phyloP scores from a whole-genome alignment of 331 rosid genomes.

The Ulmus americana region DNA sequence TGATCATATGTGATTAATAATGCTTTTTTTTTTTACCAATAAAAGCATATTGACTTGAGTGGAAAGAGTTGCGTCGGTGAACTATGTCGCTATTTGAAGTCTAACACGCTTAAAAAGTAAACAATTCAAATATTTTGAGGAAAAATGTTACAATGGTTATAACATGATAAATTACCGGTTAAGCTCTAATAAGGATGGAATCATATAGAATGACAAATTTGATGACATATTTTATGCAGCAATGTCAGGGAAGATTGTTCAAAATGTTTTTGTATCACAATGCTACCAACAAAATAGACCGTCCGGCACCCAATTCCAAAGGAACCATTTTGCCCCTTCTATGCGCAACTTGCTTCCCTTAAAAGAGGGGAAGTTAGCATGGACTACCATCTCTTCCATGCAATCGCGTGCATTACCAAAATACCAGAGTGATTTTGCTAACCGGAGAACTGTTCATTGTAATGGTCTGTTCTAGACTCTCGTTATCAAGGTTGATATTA shows the following conservation, averaged over 20 bases:
- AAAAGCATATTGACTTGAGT: background rate
- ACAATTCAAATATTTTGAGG: background rate
- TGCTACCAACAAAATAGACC: slow-evolving; percentile 61
- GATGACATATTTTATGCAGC: slow-evolving; percentile 74
- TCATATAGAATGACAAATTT: slow-evolving; percentile 54
- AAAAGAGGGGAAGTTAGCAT: slow-evolving; percentile 77
- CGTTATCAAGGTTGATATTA: slow-evolving; percentile 44
- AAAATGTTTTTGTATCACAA: slow-evolving; percentile 74
- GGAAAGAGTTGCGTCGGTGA: background rate
- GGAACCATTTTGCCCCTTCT: slow-evolving; percentile 71
- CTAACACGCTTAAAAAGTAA: background rate
- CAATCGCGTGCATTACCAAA: slow-evolving; percentile 57
- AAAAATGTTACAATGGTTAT: background rate
- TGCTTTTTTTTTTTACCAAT: background rate
- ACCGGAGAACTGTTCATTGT: slow-evolving; percentile 59
- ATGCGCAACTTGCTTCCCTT: slow-evolving; percentile 59
- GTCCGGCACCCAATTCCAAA: slow-evolving; percentile 43
- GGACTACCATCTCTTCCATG: slow-evolving; percentile 70
- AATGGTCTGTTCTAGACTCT: slow-evolving; percentile 97
- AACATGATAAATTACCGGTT: slow-evolving; percentile 8
- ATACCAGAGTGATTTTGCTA: slow-evolving; percentile 41
- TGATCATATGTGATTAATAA: no score
- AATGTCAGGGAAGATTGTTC: slow-evolving; percentile 76
- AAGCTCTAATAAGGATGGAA: slow-evolving; percentile 23
- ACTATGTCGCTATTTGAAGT: background rate